Percentiles rank a stretch among this genome's conserved stretches.
Evolutionary conservation across 129 eudicot genomes (phyloP).

Genomic region (Flaveria ramosissima): DNA sequence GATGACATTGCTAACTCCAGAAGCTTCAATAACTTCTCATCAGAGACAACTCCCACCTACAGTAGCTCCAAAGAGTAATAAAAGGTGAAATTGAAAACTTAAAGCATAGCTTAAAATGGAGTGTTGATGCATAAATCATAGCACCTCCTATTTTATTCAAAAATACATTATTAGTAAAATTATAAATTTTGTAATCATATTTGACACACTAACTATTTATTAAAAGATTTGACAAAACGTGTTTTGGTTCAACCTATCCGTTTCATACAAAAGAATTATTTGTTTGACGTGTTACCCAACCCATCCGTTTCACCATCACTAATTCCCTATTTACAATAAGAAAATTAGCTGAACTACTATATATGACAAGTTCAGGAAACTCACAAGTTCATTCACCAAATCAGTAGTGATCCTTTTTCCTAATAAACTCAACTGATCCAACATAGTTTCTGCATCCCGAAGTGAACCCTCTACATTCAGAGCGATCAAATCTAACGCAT

Average conservation of each 20-base stretch:
- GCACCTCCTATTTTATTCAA: slow-evolving; percentile 8
- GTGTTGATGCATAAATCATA: neutral
- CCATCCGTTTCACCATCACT: neutral
- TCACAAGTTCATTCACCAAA: slow-evolving; percentile 92
- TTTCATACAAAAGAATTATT: neutral
- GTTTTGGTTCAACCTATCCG: neutral
- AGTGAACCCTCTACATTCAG: slow-evolving; percentile 88
- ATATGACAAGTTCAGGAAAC: slow-evolving; percentile 37
- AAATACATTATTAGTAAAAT: neutral
- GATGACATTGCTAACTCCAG: slow-evolving; percentile 90
- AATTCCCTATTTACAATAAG: neutral
- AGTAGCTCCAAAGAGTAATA: slow-evolving; percentile 3
- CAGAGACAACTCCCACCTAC: slow-evolving; percentile 89
- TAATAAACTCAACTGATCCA: slow-evolving; percentile 91
- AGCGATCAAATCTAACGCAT: slow-evolving; percentile 83
- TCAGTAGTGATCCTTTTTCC: slow-evolving; percentile 75
- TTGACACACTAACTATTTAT: neutral
- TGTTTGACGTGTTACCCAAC: neutral
- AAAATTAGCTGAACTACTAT: slow-evolving; percentile 10
- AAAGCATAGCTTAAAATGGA: neutral
- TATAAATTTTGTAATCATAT: neutral
- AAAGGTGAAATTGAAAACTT: neutral
- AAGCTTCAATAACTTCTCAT: slow-evolving; percentile 78
- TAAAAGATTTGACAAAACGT: neutral
- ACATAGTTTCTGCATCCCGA: slow-evolving; percentile 94